These are phyloP conservation scores for Cicer cuneatum DNA, from an alignment of 306 rosid genomes.

Conservation along the genomic window DNA sequence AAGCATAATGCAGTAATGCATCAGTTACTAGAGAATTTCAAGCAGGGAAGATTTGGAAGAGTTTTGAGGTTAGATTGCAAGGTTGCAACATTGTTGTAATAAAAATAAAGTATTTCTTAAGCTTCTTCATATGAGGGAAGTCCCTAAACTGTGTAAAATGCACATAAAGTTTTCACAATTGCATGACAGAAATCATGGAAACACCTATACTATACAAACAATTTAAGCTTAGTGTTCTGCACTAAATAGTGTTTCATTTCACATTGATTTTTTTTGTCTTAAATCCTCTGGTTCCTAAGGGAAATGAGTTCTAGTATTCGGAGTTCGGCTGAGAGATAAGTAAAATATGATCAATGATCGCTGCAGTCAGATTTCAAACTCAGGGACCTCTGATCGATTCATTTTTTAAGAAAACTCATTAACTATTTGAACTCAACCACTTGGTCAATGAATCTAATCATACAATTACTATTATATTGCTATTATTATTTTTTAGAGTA, in stretches of 20 bases:
- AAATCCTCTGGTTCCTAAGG: too few relatives aligned
- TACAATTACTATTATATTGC: not conserved
- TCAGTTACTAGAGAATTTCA: conserved; percentile 22
- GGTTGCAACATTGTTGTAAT: conserved; percentile 26
- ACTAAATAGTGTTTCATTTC: conserved; percentile 7
- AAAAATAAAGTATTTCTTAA: conserved; percentile 19
- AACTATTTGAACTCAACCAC: too few relatives aligned
- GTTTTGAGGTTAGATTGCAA: conserved; percentile 8
- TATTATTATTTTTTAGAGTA: not conserved
- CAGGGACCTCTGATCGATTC: too few relatives aligned
- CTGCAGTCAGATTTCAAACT: too few relatives aligned
- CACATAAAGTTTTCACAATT: conserved; percentile 1
- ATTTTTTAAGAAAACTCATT: too few relatives aligned
- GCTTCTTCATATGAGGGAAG: conserved; percentile 23
- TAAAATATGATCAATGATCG: too few relatives aligned
- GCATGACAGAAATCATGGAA: conserved; percentile 11
- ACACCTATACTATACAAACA: not conserved
- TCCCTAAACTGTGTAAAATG: not conserved
- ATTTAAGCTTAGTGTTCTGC: not conserved
- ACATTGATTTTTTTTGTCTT: not conserved
- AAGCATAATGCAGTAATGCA: conserved; percentile 38
- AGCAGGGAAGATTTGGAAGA: conserved; percentile 4
- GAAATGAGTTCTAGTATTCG: too few relatives aligned
- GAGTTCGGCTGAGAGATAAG: too few relatives aligned
- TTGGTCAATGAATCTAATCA: not conserved